Conservation (phyloP, 179 eudicot genomes). For the Corrigiola litoralis region DNA sequence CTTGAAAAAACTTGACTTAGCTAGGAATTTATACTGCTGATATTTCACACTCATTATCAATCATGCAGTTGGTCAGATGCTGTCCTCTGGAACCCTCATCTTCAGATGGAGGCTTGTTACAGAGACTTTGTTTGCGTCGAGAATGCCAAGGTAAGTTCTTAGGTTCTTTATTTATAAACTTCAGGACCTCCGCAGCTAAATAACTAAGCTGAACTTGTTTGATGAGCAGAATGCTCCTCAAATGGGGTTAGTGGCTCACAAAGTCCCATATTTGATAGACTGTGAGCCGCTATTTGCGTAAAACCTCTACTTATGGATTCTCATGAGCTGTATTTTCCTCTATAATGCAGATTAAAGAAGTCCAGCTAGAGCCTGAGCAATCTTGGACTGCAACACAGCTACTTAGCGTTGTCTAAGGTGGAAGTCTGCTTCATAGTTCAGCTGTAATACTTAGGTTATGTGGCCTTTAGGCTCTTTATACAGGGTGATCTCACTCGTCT, state of each 20-base stretch:
- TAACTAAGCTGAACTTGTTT: background rate
- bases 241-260: too few relatives aligned
- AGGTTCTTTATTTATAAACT: background rate
- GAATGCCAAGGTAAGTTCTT: slow-evolving; percentile 70
- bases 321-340: background rate
- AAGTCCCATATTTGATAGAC: too few relatives aligned
- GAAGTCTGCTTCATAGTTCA: background rate
- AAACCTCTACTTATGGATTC: background rate
- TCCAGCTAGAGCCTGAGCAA: slow-evolving; percentile 63
- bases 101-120: slow-evolving; percentile 87
- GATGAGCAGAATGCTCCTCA: background rate
- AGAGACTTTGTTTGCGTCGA: slow-evolving; percentile 94
- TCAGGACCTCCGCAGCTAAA: background rate
- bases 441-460: background rate
- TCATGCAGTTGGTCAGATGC: slow-evolving; percentile 86
- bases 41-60: slow-evolving; percentile 10
- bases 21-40: too few relatives aligned
- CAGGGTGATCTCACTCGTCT: background rate
- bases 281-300: background rate
- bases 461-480: background rate
- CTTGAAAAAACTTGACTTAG: too few relatives aligned
- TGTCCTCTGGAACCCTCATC: slow-evolving; percentile 90
- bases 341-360: slow-evolving; percentile 55
- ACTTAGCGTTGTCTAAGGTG: slow-evolving; percentile 42
- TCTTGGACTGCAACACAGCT: slow-evolving; percentile 82